These are phyloP conservation scores for Globisporangium polare DNA, from an alignment of 352 stramenopile genomes.

Conservation along the genomic window DNA sequence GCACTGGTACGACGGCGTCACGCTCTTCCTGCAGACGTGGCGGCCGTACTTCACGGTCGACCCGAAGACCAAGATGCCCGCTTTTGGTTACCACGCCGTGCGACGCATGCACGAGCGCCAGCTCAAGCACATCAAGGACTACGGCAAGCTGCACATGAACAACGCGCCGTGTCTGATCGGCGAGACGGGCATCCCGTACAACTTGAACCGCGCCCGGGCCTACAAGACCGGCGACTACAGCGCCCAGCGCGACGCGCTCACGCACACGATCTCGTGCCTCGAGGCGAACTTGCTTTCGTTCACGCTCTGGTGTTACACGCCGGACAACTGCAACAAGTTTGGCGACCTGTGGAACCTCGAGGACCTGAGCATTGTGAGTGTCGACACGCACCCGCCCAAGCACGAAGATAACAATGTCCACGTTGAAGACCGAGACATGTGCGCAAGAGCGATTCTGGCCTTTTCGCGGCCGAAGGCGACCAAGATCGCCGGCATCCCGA, in stretches of 20 bases:
- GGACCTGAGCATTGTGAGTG: slow-evolving; percentile 79
- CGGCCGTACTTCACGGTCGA: slow-evolving; percentile 76
- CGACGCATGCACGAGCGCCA: slow-evolving; percentile 53
- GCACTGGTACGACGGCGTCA: slow-evolving; percentile 91
- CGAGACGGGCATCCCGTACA: slow-evolving; percentile 72
- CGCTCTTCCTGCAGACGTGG: slow-evolving; percentile 76
- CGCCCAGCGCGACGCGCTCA: slow-evolving; percentile 51
- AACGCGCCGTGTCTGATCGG: slow-evolving; percentile 63
- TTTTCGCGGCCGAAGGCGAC: slow-evolving; percentile 67
- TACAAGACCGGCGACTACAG: slow-evolving; percentile 49
- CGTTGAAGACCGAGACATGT: slow-evolving; percentile 33
- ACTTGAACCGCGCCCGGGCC: slow-evolving; percentile 46
- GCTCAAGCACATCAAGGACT: slow-evolving; percentile 50
- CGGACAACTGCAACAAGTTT: slow-evolving; percentile 69
- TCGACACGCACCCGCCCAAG: slow-evolving; percentile 13
- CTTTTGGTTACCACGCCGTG: slow-evolving; percentile 62
- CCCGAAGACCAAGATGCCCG: slow-evolving; percentile 49
- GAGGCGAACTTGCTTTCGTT: slow-evolving; percentile 79
- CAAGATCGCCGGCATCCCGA: slow-evolving; percentile 61
- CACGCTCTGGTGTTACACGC: slow-evolving; percentile 89
- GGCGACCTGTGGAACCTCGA: slow-evolving; percentile 87
- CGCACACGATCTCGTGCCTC: slow-evolving; percentile 70
- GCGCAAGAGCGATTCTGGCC: slow-evolving; percentile 42
- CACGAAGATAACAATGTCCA: not conserved
- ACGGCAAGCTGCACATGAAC: slow-evolving; percentile 51